Evolutionary conservation across 2,329 filamentous ascomycete species (phyloP), one percentile per base, ranked within the genome.

Genomic region (Ophiocordyceps camponoti-saundersi): DNA sequence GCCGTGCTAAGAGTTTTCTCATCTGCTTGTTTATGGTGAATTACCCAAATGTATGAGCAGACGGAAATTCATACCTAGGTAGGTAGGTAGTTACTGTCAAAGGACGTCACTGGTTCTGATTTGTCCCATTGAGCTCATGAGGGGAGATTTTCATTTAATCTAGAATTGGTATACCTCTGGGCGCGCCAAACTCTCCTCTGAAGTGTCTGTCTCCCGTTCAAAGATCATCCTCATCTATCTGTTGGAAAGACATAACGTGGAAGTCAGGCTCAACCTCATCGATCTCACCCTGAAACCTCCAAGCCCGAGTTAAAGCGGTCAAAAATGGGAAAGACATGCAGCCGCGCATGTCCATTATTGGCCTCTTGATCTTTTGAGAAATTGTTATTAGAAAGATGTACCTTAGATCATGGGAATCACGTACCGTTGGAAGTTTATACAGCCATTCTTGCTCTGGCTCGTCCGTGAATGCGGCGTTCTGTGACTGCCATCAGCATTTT

Each of bases 381-480:
- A 42, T 4, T 13, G 3, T 6, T 6, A 8, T 42, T 42, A 22
- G 39, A 18, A 22, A 22, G 20, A 21, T 22, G 3, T 21, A 8
- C 10, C 2, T 7, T 7, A 6, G 7, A 8, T 3, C 13, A 3
- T 10, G 12, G 18, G 12, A 26, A 32, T 6, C 0, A 12, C 42
- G 20, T 47, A 50, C 47, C 47, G 47, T 45, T 22, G 49, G 49
- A 10, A 50, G 16, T 18, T 34, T 44, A 13, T 44, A 44, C 10
- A 48, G 13, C 16, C 45, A 50, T 13, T 46, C 42, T 18, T 48
- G 49, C 8, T 48, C 45, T 36, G 48, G 42, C 11, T 45, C 44
- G 16, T 47, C 30, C 10, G 41, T 40, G 29, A 44, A 36, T 8
- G 44, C 29, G n/a, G 49, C 49, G 30, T 26, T 45, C 49, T 50